Base-by-base conservation (phyloP, 192 early-diverging fungal genomes). In the Polychytrium aggregatum region DNA sequence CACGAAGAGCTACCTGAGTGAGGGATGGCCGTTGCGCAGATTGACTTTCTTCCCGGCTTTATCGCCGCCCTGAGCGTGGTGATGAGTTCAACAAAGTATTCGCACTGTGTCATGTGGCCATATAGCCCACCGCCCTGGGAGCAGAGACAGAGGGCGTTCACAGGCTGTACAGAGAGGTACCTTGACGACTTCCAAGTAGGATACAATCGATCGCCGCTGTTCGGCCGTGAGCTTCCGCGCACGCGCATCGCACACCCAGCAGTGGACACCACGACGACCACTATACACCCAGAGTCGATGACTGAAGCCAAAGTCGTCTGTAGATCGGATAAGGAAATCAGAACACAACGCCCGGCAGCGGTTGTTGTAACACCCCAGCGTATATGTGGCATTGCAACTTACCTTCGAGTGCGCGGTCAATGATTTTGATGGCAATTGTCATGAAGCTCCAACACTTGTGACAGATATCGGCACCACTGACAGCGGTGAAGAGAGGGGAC, bases 181-280 rank as follows among this genome's bases (percentile, higher is more conserved):
- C n/a, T 71, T 70, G 48, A 70, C 55, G 22, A 98, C 70, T 44
- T 83, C 82, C 29, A 98, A 42, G 59, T 89, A 98, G 10, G 76
- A 60, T 0, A 90, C 83, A 36, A 98, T 83, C 0, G 90, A 83
- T 29, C 78, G 75, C 41, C 94, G 67, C n/a, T 73, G 76, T 8
- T 85, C 77, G 41, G 85, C 79, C 42, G 73, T 78, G 50, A 98
- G 57, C 48, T 73, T 60, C 7, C 87, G 74, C 3, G 94, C 94
- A 11, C 79, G 65, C 45, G 89, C 84, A 59, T 98, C 94, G 43
- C 81, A 85, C 18, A 98, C 83, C 94, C 94, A 98, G 71, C 92
- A 94, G 77, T 98, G 94, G 33, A 96, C 86, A 55, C 94, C 94
- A 63, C 94, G 88, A 45, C 94, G 84, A 47, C 94, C 94, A 50